These are phyloP conservation scores for Cymodocea nodosa DNA, from an alignment of 116 monocot genomes.

Conservation along the genomic window DNA sequence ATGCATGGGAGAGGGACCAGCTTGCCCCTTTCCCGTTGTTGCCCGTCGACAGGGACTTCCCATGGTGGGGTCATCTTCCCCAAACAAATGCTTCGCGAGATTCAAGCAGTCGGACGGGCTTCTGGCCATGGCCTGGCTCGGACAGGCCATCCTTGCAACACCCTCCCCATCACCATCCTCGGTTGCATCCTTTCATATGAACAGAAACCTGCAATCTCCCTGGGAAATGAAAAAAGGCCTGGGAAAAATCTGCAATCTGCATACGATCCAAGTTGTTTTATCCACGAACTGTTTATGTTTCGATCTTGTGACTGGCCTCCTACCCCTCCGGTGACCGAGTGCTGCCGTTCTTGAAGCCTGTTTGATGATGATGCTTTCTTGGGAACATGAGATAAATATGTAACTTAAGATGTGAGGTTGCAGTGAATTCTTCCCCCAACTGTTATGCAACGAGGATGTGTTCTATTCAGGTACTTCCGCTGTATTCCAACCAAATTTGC, in stretches of 20 bases:
- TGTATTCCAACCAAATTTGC: no score
- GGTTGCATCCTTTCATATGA: slow-evolving; percentile 40
- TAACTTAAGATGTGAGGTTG: slow-evolving; percentile 7
- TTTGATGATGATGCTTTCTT: slow-evolving; percentile 3
- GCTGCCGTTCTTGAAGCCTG: slow-evolving; percentile 4
- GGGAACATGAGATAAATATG: slow-evolving; percentile 7
- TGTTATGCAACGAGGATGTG: background rate
- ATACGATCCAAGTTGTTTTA: slow-evolving; percentile 1
- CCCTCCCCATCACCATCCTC: slow-evolving; percentile 10
- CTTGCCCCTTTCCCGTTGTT: slow-evolving; percentile 37
- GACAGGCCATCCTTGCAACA: slow-evolving; percentile 21
- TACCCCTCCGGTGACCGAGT: slow-evolving; percentile 2
- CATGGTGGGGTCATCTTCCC: slow-evolving; percentile 29
- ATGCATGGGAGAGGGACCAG: slow-evolving; percentile 53
- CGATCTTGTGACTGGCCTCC: background rate
- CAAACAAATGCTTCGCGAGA: slow-evolving; percentile 13
- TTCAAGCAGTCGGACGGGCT: slow-evolving; percentile 8
- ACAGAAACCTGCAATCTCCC: background rate
- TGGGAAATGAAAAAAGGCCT: background rate
- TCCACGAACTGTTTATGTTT: slow-evolving; percentile 3
- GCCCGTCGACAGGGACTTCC: slow-evolving; percentile 29
- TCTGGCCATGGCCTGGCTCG: slow-evolving; percentile 20
- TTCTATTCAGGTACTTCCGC: background rate
- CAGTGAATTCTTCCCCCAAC: slow-evolving; percentile 6
- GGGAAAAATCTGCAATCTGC: no score